Evolutionary conservation across 2,329 filamentous ascomycete genomes (phyloP).

Genomic region (Colletotrichum orchidophilum): DNA sequence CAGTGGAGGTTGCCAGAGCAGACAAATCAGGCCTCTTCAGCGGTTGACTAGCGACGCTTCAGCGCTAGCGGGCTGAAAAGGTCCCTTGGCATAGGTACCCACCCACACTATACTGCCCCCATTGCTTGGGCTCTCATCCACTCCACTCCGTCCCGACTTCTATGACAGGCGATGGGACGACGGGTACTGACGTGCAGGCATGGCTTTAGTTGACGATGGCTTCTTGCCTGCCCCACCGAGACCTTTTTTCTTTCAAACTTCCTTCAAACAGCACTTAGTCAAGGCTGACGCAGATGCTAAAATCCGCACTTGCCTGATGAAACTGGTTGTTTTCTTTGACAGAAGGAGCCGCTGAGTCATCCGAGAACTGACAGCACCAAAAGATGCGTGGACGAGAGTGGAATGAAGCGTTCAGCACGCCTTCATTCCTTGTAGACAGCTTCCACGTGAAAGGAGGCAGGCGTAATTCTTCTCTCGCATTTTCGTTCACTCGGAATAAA

Average conservation of each 20-base stretch:
- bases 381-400: background rate
- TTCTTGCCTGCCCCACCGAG: constrained; percentile 3
- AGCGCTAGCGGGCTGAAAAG: background rate
- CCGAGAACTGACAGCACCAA: background rate
- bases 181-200: constrained; percentile 6
- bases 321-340: constrained; percentile 12
- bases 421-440: background rate
- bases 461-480: background rate
- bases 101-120: background rate
- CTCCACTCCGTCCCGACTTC: background rate
- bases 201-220: constrained; percentile 1
- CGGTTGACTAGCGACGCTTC: background rate
- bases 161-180: constrained; percentile 2
- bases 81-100: background rate
- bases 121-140: background rate
- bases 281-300: constrained; percentile 1
- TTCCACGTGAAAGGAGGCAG: background rate
- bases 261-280: background rate
- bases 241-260: background rate
- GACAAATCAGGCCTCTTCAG: background rate
- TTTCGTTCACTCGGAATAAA: background rate
- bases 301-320: background rate
- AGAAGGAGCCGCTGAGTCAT: background rate
- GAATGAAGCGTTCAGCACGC: background rate
- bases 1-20: background rate